Evolutionary conservation across 164 flowering plant genomes (phyloP).

Genomic region (Vitis rotundifolia): DNA sequence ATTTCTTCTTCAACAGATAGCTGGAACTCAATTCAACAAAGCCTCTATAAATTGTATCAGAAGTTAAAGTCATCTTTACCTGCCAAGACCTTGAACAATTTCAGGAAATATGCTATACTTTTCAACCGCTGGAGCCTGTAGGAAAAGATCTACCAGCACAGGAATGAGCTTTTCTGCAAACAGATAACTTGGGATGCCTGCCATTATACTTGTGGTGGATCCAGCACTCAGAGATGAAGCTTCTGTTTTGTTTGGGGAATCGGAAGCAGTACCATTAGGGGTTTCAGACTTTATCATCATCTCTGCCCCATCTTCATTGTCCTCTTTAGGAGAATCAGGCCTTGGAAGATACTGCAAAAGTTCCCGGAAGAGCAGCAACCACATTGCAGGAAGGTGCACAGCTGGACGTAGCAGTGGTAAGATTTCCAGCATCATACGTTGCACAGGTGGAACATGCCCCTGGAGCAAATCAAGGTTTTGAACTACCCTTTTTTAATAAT

Average conservation of each 20-base stretch:
- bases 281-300: conserved; percentile 18
- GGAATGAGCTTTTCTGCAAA: conserved; percentile 88
- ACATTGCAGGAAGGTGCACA: conserved; percentile 74
- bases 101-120: conserved; percentile 69
- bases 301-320: conserved; percentile 35
- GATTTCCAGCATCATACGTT: conserved; percentile 76
- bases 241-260: conserved; percentile 24
- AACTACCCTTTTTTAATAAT: too few relatives aligned
- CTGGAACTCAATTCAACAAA: too few relatives aligned
- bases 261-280: conserved; percentile 40
- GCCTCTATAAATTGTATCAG: background rate
- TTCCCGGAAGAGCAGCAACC: conserved; percentile 65
- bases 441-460: conserved; percentile 81
- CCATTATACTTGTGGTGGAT: conserved; percentile 14
- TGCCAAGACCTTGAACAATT: conserved; percentile 77
- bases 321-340: conserved; percentile 37
- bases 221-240: conserved; percentile 24
- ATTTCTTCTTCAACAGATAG: background rate
- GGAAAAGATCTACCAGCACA: conserved; percentile 66
- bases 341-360: conserved; percentile 75
- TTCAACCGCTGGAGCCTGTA: conserved; percentile 66
- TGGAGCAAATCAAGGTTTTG: conserved; percentile 26
- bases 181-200: conserved; percentile 34
- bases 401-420: conserved; percentile 70
- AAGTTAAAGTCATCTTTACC: conserved; percentile 41